phyloP scores from a whole-genome alignment of 1,284 basidiomycete species.

The Cryptococcus floricola region DNA sequence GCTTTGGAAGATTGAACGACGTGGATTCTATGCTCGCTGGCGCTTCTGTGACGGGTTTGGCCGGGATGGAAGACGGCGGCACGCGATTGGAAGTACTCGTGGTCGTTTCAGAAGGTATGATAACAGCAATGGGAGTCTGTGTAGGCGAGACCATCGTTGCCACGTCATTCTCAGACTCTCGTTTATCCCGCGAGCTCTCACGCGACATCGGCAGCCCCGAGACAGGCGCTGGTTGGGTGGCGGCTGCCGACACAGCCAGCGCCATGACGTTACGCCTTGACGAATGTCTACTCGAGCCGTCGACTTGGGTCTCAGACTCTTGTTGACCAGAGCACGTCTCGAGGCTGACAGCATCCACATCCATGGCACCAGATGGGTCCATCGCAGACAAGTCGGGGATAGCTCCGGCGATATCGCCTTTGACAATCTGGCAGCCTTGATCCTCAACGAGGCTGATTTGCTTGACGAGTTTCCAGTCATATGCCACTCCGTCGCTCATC shows the following conservation, averaged over 20 bases:
- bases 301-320: neutral
- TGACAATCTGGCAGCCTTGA: neutral
- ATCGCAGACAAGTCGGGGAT: no score
- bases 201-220: no score
- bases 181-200: no score
- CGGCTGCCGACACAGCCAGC: neutral
- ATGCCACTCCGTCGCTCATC: conserved; percentile 17
- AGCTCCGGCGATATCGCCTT: no score
- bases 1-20: neutral
- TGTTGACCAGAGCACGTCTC: neutral
- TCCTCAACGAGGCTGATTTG: neutral
- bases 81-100: neutral
- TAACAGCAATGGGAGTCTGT: neutral
- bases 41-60: no score
- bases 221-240: neutral
- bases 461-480: conserved; percentile 10
- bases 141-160: neutral
- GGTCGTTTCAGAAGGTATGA: neutral
- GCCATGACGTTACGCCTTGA: neutral
- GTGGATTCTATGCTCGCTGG: neutral
- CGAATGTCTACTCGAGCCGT: neutral
- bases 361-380: neutral
- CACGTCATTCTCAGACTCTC: neutral
- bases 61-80: neutral
- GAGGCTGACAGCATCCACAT: neutral